Conservation (phyloP, 176 grass and related monocot genomes). For the Cenchrus americanus region DNA sequence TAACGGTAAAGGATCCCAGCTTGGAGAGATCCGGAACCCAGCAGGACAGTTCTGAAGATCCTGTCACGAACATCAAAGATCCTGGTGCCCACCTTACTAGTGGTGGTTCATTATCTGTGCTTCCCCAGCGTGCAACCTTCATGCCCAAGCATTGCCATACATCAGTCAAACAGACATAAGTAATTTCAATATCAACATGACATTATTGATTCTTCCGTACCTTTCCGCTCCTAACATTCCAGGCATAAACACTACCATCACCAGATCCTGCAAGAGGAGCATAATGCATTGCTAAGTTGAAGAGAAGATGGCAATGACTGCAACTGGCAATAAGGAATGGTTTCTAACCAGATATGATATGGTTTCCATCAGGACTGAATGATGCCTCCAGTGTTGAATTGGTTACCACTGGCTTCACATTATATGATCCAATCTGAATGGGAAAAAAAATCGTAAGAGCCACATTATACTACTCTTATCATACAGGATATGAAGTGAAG, state of each 20-base stretch:
- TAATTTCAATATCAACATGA: not conserved
- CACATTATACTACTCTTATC: not conserved
- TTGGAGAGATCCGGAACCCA: constrained; percentile 97
- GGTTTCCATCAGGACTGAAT: constrained; percentile 95
- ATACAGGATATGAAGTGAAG: not conserved
- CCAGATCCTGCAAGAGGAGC: constrained; percentile 67
- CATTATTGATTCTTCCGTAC: constrained; percentile 42
- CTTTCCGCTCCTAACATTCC: constrained; percentile 89
- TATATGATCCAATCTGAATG: constrained; percentile 69
- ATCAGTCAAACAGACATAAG: not conserved
- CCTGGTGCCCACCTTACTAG: constrained; percentile 91
- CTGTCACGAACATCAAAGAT: constrained; percentile 83
- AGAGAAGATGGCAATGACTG: constrained; percentile 1
- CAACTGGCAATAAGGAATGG: not conserved
- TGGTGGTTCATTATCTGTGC: constrained; percentile 89
- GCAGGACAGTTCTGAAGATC: constrained; percentile 93
- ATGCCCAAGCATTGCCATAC: constrained; percentile 1
- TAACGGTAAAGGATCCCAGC: constrained; percentile 62
- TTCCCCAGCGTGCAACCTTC: constrained; percentile 94
- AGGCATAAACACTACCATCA: constrained; percentile 95
- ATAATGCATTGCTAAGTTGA: constrained; percentile 30
- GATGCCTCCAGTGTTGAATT: constrained; percentile 87
- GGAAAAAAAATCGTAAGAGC: not conserved
- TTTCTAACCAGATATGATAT: constrained; percentile 80
- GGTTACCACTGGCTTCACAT: constrained; percentile 81